Conservation (phyloP, 495 filamentous ascomycete species). For the Penicillium coffeae region DNA sequence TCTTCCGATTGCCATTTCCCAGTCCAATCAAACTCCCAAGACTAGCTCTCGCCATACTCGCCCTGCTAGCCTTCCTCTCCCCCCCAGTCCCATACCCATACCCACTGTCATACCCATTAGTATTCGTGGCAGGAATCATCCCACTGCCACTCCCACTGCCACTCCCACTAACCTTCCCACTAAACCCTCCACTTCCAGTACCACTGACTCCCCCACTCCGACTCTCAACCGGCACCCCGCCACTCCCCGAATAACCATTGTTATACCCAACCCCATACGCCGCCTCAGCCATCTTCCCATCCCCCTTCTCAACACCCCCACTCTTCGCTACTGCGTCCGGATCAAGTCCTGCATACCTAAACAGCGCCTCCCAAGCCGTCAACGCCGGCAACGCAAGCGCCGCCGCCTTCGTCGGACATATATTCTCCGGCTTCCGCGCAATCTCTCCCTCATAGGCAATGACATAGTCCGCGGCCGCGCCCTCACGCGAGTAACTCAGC, state of each 20-base stretch:
- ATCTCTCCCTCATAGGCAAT: constrained; percentile 50
- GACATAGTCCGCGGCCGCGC: constrained; percentile 49
- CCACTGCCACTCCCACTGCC: constrained; percentile 9
- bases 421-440: constrained; percentile 42
- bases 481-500: constrained; percentile 42
- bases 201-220: not conserved
- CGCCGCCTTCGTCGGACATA: constrained; percentile 48
- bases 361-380: constrained; percentile 60
- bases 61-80: not conserved
- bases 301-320: not conserved
- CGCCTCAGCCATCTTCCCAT: not conserved
- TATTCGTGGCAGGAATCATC: not conserved
- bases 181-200: constrained; percentile 1
- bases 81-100: not conserved
- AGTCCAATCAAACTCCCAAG: not conserved
- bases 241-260: constrained; percentile 1
- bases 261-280: constrained; percentile 1
- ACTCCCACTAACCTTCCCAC: not conserved
- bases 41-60: not conserved
- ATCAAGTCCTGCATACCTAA: constrained; percentile 43
- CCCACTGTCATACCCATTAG: not conserved
- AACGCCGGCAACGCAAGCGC: constrained; percentile 50
- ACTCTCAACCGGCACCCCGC: not conserved
- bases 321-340: constrained; percentile 11
- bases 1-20: not conserved